These are phyloP conservation scores for Backusella parvicylindrica DNA, from an alignment of 192 early-diverging fungal species.

Conservation along the genomic window DNA sequence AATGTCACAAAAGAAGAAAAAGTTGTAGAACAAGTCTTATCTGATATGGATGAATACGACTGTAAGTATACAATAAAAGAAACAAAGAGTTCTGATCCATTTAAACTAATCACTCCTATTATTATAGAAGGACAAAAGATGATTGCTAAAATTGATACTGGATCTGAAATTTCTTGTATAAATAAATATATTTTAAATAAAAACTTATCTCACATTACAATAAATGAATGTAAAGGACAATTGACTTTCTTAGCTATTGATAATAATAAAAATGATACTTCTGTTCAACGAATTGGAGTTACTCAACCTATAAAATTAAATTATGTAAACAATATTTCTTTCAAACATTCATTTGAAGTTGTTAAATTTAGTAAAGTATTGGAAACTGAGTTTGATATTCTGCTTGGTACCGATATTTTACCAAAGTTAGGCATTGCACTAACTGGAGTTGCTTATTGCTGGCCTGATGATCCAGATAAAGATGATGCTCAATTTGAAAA, in stretches of 20 bases:
- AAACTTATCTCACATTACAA: no score
- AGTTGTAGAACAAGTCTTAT: no score
- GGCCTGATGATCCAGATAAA: neutral
- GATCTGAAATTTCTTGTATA: no score
- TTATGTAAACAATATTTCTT: neutral
- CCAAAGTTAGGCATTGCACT: neutral
- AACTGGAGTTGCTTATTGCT: neutral
- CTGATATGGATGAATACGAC: no score
- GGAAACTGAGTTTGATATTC: neutral
- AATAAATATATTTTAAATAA: no score
- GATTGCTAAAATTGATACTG: no score
- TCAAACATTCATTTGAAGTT: neutral
- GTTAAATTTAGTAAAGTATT: neutral
- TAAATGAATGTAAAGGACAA: no score
- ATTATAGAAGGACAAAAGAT: no score
- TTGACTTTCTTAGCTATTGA: neutral
- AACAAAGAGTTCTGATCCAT: no score
- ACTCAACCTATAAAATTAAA: neutral
- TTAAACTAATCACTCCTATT: no score
- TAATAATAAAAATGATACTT: neutral
- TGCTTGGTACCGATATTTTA: neutral
- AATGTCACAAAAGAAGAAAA: no score
- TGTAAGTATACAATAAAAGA: no score
- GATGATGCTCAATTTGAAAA: neutral
- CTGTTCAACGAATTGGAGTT: neutral